Conservation (phyloP, 768 basidiomycete species). For the Tephrocybe sp. region DNA sequence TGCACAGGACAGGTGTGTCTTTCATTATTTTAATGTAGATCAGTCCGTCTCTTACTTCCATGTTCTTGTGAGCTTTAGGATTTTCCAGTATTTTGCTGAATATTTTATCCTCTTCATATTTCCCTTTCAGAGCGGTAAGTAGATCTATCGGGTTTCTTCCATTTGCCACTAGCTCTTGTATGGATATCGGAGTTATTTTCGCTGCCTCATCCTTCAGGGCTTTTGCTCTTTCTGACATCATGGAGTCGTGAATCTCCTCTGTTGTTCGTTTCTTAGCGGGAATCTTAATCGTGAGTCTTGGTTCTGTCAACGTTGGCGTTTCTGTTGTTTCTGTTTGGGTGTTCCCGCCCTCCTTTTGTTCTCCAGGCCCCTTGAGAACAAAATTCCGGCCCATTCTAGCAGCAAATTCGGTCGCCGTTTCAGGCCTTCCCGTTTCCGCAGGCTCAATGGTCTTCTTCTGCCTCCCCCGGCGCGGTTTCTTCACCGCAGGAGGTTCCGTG, state of each 20-base stretch:
- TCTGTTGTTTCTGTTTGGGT: too few relatives aligned
- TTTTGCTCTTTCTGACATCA: background rate
- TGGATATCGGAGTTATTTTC: background rate
- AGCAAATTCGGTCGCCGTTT: too few relatives aligned
- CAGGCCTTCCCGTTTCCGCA: too few relatives aligned
- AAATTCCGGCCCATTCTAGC: too few relatives aligned
- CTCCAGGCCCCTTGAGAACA: background rate
- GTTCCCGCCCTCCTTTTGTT: constrained; percentile 11
- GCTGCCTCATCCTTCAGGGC: background rate
- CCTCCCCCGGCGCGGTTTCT: too few relatives aligned
- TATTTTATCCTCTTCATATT: constrained; percentile 27
- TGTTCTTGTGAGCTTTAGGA: constrained; percentile 20
- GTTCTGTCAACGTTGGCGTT: constrained; percentile 8
- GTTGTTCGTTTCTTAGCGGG: too few relatives aligned
- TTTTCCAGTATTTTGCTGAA: constrained; percentile 24
- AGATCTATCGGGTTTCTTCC: constrained; percentile 7
- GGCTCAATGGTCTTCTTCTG: too few relatives aligned
- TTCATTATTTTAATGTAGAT: constrained; percentile 13
- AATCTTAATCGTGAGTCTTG: too few relatives aligned
- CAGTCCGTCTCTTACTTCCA: constrained; percentile 21
- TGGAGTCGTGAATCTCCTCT: too few relatives aligned
- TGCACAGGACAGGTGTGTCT: constrained; percentile 17
- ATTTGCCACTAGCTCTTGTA: constrained; percentile 3
- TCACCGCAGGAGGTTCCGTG: too few relatives aligned
- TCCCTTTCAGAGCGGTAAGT: background rate